Evolutionary conservation across 2,329 filamentous ascomycete genomes (phyloP).

Genomic region (Aspergillus melleus): DNA sequence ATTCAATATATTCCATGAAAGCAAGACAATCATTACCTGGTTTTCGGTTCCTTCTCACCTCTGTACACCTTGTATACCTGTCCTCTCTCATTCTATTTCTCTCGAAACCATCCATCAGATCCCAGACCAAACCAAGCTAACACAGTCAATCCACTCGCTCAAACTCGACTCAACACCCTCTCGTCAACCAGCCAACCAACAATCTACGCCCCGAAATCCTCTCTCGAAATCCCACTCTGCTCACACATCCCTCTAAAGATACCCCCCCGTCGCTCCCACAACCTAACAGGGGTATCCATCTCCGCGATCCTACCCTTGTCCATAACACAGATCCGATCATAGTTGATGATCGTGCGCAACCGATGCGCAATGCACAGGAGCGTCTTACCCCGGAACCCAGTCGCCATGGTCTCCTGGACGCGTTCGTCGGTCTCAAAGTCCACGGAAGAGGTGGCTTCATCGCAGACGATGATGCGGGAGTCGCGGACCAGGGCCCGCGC

Average conservation of each 20-base stretch:
- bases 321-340: slow-evolving; percentile 97
- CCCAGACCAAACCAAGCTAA: too few relatives aligned
- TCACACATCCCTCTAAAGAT: slow-evolving; percentile 93
- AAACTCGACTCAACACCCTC: too few relatives aligned
- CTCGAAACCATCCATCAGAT: too few relatives aligned
- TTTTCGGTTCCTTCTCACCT: too few relatives aligned
- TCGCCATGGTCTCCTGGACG: slow-evolving; percentile 86
- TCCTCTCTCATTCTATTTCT: too few relatives aligned
- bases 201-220: slow-evolving; percentile 26
- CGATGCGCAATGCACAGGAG: slow-evolving; percentile 91
- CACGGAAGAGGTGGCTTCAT: slow-evolving; percentile 90
- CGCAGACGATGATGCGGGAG: slow-evolving; percentile 90
- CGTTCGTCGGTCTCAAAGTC: slow-evolving; percentile 95
- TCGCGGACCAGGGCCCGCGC: slow-evolving; percentile 85
- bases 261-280: slow-evolving; percentile 69
- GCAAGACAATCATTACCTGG: too few relatives aligned
- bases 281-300: slow-evolving; percentile 70
- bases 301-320: slow-evolving; percentile 85
- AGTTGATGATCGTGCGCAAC: slow-evolving; percentile 86
- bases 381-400: slow-evolving; percentile 82
- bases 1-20: too few relatives aligned
- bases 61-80: too few relatives aligned
- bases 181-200: too few relatives aligned
- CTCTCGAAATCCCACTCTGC: slow-evolving; percentile 68
- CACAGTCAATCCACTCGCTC: too few relatives aligned